Evolutionary conservation across 1,139 yeast genomes (phyloP).

Genomic region (Saccharomyces hybrid): DNA sequence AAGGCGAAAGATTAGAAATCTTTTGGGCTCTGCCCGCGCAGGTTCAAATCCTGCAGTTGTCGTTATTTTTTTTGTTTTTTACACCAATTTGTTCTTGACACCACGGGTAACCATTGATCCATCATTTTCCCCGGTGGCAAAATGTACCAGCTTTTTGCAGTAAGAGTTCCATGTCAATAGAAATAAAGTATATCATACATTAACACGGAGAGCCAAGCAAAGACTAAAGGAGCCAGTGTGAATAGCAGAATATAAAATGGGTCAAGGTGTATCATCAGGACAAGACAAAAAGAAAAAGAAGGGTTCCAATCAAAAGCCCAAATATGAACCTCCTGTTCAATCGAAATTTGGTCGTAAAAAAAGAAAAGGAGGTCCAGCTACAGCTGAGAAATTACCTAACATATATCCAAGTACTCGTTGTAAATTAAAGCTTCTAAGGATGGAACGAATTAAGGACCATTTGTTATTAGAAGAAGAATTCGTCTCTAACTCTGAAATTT

Average conservation of each 20-base stretch:
- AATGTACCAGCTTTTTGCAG: background rate
- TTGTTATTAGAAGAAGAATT: slow-evolving; percentile 91
- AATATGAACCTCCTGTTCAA: slow-evolving; percentile 97
- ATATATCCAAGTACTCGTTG: slow-evolving; percentile 93
- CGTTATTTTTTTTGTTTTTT: slow-evolving; percentile 19
- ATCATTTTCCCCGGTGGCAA: background rate
- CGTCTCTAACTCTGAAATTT: slow-evolving; percentile 87
- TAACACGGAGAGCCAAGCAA: background rate
- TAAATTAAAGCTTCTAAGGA: slow-evolving; percentile 77
- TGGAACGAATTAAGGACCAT: slow-evolving; percentile 96
- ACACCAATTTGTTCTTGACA: background rate
- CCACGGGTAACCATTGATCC: background rate
- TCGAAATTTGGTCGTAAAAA: slow-evolving; percentile 74
- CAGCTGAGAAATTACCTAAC: slow-evolving; percentile 76
- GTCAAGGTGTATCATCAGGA: slow-evolving; percentile 76
- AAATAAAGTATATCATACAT: background rate
- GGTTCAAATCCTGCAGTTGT: slow-evolving; percentile 36
- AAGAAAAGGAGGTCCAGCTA: slow-evolving; percentile 85
- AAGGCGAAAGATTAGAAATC: slow-evolving; percentile 49
- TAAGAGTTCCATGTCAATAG: too few species aligned
- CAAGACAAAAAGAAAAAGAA: slow-evolving; percentile 69
- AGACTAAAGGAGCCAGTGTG: background rate
- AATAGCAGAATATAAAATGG: slow-evolving; percentile 35
- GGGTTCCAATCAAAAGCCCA: slow-evolving; percentile 75
- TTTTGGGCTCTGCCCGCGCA: slow-evolving; percentile 41